phyloP scores from a whole-genome alignment of 1,139 yeast genomes.

The Saccharomycopsis hybrid region DNA sequence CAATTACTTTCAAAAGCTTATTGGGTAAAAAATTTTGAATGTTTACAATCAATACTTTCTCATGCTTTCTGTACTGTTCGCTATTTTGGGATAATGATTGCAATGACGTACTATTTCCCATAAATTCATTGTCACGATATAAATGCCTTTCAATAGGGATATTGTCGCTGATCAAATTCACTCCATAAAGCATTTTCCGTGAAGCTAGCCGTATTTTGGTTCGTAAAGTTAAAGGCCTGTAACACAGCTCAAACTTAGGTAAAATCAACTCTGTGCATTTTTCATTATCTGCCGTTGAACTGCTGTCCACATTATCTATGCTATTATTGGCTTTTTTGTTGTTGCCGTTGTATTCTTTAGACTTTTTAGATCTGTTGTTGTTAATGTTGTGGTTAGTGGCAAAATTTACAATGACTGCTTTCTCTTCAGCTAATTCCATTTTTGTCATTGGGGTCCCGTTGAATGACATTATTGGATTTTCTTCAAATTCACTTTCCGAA shows the following conservation, averaged over 20 bases:
- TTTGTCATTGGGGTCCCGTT: constrained; percentile 12
- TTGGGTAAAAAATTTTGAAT: constrained; percentile 92
- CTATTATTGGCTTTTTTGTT: neutral
- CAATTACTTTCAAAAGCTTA: constrained; percentile 59
- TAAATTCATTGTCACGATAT: constrained; percentile 7
- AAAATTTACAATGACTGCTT: neutral
- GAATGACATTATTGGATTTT: constrained; percentile 11
- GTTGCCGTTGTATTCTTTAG: neutral
- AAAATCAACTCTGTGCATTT: neutral
- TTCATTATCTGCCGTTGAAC: neutral
- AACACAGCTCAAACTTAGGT: constrained; percentile 16
- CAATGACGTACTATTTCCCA: neutral
- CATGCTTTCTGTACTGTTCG: neutral
- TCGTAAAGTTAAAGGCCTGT: constrained; percentile 7
- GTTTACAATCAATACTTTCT: constrained; percentile 66
- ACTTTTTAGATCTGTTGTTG: neutral
- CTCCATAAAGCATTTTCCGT: neutral
- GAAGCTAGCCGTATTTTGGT: constrained; percentile 14
- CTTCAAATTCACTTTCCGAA: constrained; percentile 14
- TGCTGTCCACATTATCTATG: neutral
- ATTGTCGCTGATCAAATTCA: neutral
- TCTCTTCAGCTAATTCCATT: constrained; percentile 6
- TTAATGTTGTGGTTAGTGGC: neutral
- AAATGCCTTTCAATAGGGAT: constrained; percentile 20
- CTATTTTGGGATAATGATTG: neutral